phyloP scores from a whole-genome alignment of 805 yeast species.

The Cyberlindnera mrakii region DNA sequence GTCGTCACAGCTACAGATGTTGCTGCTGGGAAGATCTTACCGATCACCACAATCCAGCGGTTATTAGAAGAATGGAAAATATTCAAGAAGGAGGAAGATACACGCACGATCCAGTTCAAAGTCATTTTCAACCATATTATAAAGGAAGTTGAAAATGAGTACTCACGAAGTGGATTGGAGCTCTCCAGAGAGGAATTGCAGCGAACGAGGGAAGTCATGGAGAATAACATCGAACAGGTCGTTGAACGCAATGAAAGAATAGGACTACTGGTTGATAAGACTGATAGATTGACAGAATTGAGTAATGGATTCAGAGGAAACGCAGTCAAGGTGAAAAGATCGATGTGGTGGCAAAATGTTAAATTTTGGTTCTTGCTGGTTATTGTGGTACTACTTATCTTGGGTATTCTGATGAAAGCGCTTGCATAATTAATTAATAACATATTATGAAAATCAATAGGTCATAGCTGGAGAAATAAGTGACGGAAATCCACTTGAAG shows the following conservation, averaged over 20 bases:
- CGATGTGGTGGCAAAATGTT: conserved; percentile 50
- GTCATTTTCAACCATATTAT: conserved; percentile 51
- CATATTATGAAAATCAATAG: no score
- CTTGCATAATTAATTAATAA: not conserved
- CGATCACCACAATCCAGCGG: conserved; percentile 15
- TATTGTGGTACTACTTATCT: conserved; percentile 53
- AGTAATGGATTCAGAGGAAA: conserved; percentile 49
- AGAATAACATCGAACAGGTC: conserved; percentile 54
- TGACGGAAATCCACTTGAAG: no score
- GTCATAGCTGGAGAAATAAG: no score
- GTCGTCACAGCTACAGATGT: conserved; percentile 17
- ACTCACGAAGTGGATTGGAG: conserved; percentile 25
- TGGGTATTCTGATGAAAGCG: conserved; percentile 63
- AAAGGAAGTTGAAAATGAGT: conserved; percentile 43
- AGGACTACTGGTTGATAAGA: conserved; percentile 50
- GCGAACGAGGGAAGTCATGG: conserved; percentile 51
- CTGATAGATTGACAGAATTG: conserved; percentile 47
- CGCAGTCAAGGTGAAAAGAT: conserved; percentile 45
- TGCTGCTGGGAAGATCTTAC: conserved; percentile 15
- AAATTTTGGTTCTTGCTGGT: conserved; percentile 54
- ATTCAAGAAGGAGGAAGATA: conserved; percentile 20
- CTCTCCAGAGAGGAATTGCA: conserved; percentile 45
- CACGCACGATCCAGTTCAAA: conserved; percentile 40
- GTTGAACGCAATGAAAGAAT: conserved; percentile 56
- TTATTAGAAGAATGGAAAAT: conserved; percentile 43